Conservation (phyloP, 768 basidiomycete species). For the Boletus pseudo-olivaceus region DNA sequence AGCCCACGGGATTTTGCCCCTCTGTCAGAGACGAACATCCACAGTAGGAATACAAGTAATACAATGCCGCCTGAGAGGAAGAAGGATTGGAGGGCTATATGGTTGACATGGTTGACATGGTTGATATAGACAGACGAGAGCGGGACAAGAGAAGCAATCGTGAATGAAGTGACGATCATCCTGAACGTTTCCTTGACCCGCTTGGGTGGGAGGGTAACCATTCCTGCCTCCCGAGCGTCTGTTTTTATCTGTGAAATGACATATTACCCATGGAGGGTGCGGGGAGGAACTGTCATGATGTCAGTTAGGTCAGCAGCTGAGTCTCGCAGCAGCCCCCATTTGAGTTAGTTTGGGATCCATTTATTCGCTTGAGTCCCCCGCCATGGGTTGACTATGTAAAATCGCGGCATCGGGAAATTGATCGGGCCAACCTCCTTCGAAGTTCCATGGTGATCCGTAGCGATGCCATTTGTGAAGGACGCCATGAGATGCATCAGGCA, state of each 20-base stretch:
- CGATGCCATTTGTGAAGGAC: too few relatives aligned
- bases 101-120: neutral
- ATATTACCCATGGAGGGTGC: neutral
- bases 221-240: neutral
- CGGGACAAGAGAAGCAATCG: conserved; percentile 1
- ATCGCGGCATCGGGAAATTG: neutral
- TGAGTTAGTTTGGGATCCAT: too few relatives aligned
- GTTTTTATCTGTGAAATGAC: conserved; percentile 4
- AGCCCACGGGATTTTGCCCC: conserved; percentile 4
- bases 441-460: neutral
- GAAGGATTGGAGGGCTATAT: neutral
- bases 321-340: neutral
- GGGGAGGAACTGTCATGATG: neutral
- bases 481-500: too few relatives aligned
- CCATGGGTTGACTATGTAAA: too few relatives aligned
- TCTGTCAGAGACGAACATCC: neutral
- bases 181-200: neutral
- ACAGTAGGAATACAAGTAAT: neutral
- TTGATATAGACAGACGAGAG: neutral
- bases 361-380: too few relatives aligned
- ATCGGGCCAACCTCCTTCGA: neutral
- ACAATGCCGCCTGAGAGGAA: neutral
- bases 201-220: neutral
- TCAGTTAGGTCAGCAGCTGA: neutral
- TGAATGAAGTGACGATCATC: neutral